These are phyloP conservation scores for Xylaria acuta DNA, from an alignment of 495 filamentous ascomycete species.

Conservation along the genomic window DNA sequence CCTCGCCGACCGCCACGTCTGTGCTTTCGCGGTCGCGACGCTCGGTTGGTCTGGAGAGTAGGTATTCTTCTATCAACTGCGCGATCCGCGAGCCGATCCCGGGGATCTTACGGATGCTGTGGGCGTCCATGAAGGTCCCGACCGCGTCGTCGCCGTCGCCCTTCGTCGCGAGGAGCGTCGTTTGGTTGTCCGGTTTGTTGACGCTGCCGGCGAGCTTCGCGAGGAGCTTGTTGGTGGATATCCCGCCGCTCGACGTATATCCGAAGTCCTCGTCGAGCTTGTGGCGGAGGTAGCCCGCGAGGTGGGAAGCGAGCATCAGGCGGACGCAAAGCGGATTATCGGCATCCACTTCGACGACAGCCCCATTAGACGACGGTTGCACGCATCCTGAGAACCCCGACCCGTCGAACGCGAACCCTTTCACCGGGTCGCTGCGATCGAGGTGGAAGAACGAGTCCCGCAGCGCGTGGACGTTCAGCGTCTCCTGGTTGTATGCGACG, in stretches of 20 bases:
- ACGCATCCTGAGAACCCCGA: conserved; percentile 54
- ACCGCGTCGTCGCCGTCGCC: conserved; percentile 49
- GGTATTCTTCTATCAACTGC: conserved; percentile 67
- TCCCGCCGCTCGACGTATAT: conserved; percentile 86
- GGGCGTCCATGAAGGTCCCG: conserved; percentile 71
- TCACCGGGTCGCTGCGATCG: conserved; percentile 73
- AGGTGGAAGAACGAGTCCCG: conserved; percentile 78
- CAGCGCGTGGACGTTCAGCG: conserved; percentile 72
- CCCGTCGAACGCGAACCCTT: conserved; percentile 81
- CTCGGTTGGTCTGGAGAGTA: conserved; percentile 56
- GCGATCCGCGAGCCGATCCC: conserved; percentile 85
- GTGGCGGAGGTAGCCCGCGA: conserved; percentile 72
- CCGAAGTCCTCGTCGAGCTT: conserved; percentile 78
- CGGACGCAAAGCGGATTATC: conserved; percentile 53
- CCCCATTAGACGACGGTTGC: background rate
- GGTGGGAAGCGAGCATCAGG: conserved; percentile 73
- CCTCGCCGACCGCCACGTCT: conserved; percentile 66
- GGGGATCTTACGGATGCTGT: conserved; percentile 82
- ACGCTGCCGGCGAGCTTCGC: conserved; percentile 84
- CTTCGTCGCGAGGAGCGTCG: conserved; percentile 75
- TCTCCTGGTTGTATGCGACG: conserved; percentile 74
- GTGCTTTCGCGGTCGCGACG: conserved; percentile 55
- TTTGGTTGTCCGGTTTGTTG: conserved; percentile 87
- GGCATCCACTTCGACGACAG: conserved; percentile 5
- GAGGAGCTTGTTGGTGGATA: conserved; percentile 83